Percentiles rank a stretch among this genome's conserved stretches.
Evolutionary conservation across 306 rosid genomes (phyloP).

Genomic region (Potentilla sterilis): DNA sequence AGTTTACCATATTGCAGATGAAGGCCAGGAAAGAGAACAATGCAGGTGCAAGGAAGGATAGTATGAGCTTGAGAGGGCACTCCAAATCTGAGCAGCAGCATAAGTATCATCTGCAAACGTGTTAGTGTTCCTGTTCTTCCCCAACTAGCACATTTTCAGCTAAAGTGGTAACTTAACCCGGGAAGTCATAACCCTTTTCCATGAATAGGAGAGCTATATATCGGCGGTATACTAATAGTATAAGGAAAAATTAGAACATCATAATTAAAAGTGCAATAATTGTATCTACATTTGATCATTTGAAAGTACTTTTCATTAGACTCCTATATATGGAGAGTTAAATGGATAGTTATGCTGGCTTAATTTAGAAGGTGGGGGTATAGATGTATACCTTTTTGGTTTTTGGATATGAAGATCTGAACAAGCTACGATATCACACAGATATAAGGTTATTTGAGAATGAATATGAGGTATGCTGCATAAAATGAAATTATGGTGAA

Average conservation of each 20-base stretch:
- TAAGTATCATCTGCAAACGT: not conserved
- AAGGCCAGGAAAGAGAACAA: not conserved
- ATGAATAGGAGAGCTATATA: not conserved
- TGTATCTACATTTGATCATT: conserved; percentile 8
- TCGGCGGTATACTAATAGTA: not conserved
- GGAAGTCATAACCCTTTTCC: not conserved
- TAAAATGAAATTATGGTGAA: not conserved
- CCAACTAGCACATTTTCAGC: not conserved
- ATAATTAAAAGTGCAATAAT: not conserved
- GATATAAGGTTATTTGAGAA: not conserved
- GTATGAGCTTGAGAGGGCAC: not conserved
- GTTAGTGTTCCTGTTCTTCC: conserved; percentile 2
- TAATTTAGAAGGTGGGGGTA: conserved; percentile 1
- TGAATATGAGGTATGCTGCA: not conserved
- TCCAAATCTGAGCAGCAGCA: not conserved
- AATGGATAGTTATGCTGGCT: not conserved
- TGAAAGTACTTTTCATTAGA: not conserved
- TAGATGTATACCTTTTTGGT: not conserved
- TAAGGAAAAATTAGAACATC: not conserved
- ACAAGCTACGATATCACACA: not conserved
- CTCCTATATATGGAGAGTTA: not conserved
- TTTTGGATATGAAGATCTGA: not conserved
- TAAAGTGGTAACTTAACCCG: not conserved
- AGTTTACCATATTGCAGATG: not conserved
- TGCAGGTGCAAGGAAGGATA: conserved; percentile 1